Base-by-base conservation (phyloP, 306 rosid genomes). In the Fagus crenata region DNA sequence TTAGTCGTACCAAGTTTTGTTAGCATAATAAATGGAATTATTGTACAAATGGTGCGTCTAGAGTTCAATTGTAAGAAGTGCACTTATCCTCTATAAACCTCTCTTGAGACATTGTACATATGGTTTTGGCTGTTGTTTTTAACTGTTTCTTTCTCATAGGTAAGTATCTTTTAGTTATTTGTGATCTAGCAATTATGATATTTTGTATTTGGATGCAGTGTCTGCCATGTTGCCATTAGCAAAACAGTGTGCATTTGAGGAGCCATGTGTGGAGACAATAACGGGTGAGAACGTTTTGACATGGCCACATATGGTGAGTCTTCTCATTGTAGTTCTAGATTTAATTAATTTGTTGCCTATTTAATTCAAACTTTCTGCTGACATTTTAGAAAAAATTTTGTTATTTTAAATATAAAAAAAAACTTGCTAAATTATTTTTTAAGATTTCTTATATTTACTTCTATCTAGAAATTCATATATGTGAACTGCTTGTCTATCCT, bases 181-280 rank as follows among this genome's bases (percentile, higher is more conserved):
- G 13, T n/a, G 58, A 53, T 76, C 28, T 37, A 54, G 72, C 17
- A 77, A 69, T 56, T 71, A 31, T 28, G 42, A 7, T 58, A 36
- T 64, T 67, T 37, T 49, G 46, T 13, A 56, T 69, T 78, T 73
- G 78, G 84, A 76, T 87, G 70, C 89, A 95, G 98, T 95, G 98
- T 95, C 98, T 77, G 96, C 98, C 64, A 89, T 95, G 93, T 51
- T 95, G 86, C 91, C 97, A 72, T 81, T 95, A 81, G 99, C 99
- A 67, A 95, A 95, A 80, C 99, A 95, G 73, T 95, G 97, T 79
- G 96, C 99, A 32, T 95, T 95, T 86, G 99, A 95, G 87, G 99
- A 92, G 82, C 99, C 99, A 75, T 87, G 90, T 17, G 94, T 95
- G 78, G 99, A 95, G 89, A 95, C 93, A 61, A 95, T 95, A 61